Percentiles rank a stretch among this genome's conserved stretches.
phyloP scores from a whole-genome alignment of 805 yeast genomes.

The Ogataea populi-albae region DNA sequence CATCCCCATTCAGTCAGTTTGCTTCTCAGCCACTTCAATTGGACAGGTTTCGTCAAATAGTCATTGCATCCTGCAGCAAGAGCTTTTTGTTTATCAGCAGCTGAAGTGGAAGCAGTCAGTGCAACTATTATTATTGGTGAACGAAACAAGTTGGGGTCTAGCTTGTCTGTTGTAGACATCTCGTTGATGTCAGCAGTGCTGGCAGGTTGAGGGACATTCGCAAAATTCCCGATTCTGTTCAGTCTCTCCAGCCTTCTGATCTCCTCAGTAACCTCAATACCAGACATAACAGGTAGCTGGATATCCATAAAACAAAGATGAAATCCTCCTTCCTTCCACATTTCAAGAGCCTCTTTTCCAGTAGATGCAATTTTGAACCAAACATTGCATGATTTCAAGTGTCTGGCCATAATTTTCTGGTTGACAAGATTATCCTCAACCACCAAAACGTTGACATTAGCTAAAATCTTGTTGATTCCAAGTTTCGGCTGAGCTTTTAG shows the following conservation, averaged over 20 bases:
- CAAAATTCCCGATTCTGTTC: constrained; percentile 69
- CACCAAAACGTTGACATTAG: constrained; percentile 84
- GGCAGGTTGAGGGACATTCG: constrained; percentile 20
- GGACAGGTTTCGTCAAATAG: constrained; percentile 93
- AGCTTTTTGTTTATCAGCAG: constrained; percentile 84
- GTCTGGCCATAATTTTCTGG: constrained; percentile 86
- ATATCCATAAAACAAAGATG: constrained; percentile 96
- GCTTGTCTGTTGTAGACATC: constrained; percentile 42
- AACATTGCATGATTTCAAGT: constrained; percentile 79
- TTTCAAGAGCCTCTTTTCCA: constrained; percentile 92
- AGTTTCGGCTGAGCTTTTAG: constrained; percentile 26
- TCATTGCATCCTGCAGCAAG: constrained; percentile 97
- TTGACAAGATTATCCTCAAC: constrained; percentile 97
- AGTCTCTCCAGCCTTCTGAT: constrained; percentile 79
- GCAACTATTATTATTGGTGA: constrained; percentile 99
- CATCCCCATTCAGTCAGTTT: constrained; percentile 98
- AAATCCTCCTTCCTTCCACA: constrained; percentile 92
- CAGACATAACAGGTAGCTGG: constrained; percentile 93
- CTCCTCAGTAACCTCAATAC: constrained; percentile 91
- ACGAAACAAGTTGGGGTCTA: constrained; percentile 64
- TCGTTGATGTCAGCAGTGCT: constrained; percentile 10
- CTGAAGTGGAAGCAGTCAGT: constrained; percentile 85
- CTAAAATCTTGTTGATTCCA: constrained; percentile 65
- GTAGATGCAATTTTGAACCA: constrained; percentile 84
- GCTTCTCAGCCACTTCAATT: constrained; percentile 87